Evolutionary conservation across 768 basidiomycete species (phyloP).

Genomic region (Clathrus columnatus): DNA sequence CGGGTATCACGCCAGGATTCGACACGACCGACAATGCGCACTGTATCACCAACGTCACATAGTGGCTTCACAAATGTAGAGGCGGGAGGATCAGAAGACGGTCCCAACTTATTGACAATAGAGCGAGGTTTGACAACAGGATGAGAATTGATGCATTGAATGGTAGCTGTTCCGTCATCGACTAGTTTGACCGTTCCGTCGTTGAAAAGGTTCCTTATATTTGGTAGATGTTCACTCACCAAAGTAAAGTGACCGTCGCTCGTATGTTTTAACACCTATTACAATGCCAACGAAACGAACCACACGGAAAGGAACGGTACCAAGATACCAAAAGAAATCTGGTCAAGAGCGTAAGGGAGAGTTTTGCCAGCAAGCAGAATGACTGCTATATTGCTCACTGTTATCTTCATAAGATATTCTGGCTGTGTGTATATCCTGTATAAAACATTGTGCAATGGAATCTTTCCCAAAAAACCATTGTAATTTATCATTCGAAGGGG

Average conservation of each 20-base stretch:
- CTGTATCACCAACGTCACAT: conserved; percentile 32
- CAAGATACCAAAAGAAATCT: conserved; percentile 27
- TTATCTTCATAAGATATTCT: conserved; percentile 18
- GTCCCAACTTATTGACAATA: conserved; percentile 10
- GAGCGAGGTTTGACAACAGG: conserved; percentile 14
- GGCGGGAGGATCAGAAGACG: conserved; percentile 30
- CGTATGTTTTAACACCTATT: conserved; percentile 52
- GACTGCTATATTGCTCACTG: conserved; percentile 17
- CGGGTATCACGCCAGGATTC: conserved; percentile 31
- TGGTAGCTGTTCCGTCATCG: conserved; percentile 67
- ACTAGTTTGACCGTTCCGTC: conserved; percentile 43
- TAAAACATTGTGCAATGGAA: conserved; percentile 46
- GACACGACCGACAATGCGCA: conserved; percentile 42
- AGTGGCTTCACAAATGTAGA: not conserved
- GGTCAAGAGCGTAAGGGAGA: not conserved
- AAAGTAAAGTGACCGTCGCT: conserved; percentile 51
- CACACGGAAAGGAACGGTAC: conserved; percentile 58
- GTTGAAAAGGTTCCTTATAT: not conserved
- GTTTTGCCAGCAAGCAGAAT: conserved; percentile 2
- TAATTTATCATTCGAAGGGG: conserved; percentile 20
- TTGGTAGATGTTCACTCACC: conserved; percentile 28
- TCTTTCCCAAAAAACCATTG: conserved; percentile 51
- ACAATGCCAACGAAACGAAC: conserved; percentile 55
- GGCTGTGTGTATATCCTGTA: conserved; percentile 44
- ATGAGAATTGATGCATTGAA: conserved; percentile 53